Conservation (phyloP, 2,329 filamentous ascomycete species). For the Parastagonospora avenae region DNA sequence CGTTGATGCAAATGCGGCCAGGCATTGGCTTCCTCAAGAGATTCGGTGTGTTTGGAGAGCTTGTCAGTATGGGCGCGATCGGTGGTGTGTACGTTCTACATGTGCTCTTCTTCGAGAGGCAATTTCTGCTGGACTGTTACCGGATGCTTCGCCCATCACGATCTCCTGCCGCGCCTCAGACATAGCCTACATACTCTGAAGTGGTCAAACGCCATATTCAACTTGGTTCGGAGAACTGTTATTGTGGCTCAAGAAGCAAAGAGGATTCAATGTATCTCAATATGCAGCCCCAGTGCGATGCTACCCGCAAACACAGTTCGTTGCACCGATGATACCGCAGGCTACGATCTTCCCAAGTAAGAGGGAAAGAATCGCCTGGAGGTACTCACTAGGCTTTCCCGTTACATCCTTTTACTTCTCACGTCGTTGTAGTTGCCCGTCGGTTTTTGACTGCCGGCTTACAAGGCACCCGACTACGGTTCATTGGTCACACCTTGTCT, state of each 20-base stretch:
- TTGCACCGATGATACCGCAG: too few species aligned
- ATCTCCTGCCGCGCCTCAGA: neutral
- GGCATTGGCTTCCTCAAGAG: slow-evolving; percentile 26
- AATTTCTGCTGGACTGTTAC: slow-evolving; percentile 42
- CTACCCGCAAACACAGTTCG: too few species aligned
- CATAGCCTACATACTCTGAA: neutral
- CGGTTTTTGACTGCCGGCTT: too few species aligned
- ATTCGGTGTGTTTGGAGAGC: slow-evolving; percentile 51
- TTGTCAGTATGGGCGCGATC: slow-evolving; percentile 45
- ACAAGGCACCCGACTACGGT: neutral
- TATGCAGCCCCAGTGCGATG: too few species aligned
- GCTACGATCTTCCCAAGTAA: too few species aligned
- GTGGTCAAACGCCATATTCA: neutral
- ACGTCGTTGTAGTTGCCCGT: too few species aligned
- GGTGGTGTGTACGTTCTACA: slow-evolving; percentile 43
- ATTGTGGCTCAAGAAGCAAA: too few species aligned
- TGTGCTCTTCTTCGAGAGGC: slow-evolving; percentile 41
- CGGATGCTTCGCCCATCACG: slow-evolving; percentile 33
- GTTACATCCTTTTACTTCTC: too few species aligned
- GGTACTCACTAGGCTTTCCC: too few species aligned
- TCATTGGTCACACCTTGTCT: slow-evolving; percentile 18
- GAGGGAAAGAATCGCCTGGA: too few species aligned
- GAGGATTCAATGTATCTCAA: too few species aligned
- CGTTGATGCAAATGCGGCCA: slow-evolving; percentile 41
- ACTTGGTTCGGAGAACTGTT: too few species aligned